Evolutionary conservation across 192 early-diverging fungal genomes (phyloP).

Genomic region (Umbelopsis sp.): DNA sequence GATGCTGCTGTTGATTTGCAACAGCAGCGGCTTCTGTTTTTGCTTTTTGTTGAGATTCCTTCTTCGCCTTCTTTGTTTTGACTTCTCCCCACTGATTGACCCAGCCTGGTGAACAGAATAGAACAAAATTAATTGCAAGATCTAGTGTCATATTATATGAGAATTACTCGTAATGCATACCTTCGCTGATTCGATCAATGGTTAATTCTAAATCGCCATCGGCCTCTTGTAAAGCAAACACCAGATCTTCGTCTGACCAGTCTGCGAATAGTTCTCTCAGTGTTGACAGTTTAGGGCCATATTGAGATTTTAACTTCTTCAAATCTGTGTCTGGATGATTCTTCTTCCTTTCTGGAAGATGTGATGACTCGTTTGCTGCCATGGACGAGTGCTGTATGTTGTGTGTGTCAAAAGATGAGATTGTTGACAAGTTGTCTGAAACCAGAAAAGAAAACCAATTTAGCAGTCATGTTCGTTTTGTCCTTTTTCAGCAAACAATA

Average conservation of each 20-base stretch:
- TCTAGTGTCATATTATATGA: not conserved
- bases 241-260: constrained; percentile 92
- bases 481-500: not conserved
- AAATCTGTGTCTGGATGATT: constrained; percentile 46
- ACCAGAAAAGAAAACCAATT: constrained; percentile 15
- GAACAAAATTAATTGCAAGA: not conserved
- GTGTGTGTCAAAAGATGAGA: constrained; percentile 20
- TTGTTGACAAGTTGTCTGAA: constrained; percentile 19
- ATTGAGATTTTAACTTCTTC: constrained; percentile 68
- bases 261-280: constrained; percentile 79
- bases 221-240: constrained; percentile 84
- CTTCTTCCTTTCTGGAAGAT: constrained; percentile 17
- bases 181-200: constrained; percentile 81
- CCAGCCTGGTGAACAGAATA: constrained; percentile 51
- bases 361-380: constrained; percentile 22
- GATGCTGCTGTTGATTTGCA: constrained; percentile 18
- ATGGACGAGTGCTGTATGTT: constrained; percentile 21
- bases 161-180: constrained; percentile 42
- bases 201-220: constrained; percentile 83
- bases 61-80: constrained; percentile 71
- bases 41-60: constrained; percentile 58
- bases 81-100: constrained; percentile 87
- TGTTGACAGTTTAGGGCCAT: constrained; percentile 62
- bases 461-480: constrained; percentile 10
- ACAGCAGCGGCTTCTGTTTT: constrained; percentile 33